These are phyloP conservation scores for Saururus chinensis DNA, from an alignment of 164 flowering plant species.

Conservation along the genomic window DNA sequence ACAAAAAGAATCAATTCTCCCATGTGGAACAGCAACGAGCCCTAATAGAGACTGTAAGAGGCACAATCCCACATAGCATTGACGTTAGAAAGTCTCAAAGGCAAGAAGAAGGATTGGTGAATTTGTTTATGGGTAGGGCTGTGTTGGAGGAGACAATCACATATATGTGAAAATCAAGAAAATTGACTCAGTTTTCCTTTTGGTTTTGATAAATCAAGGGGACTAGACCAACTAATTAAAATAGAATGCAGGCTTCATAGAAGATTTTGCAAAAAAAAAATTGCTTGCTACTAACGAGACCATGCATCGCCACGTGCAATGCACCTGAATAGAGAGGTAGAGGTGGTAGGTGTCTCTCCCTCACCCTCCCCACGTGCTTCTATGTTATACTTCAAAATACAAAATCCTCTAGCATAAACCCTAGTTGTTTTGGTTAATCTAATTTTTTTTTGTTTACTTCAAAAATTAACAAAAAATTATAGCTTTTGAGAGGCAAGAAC, in stretches of 20 bases:
- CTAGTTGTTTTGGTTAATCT: constrained; percentile 4
- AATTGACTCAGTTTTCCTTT: constrained; percentile 66
- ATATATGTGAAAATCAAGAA: constrained; percentile 67
- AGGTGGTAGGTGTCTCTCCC: too few species aligned
- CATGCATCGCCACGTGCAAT: too few species aligned
- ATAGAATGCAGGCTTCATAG: constrained; percentile 11
- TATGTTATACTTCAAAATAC: constrained; percentile 9
- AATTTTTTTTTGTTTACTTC: background rate
- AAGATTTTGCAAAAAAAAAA: constrained; percentile 21
- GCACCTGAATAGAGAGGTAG: constrained; percentile 12
- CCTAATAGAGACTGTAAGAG: too few species aligned
- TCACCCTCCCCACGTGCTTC: constrained; percentile 1
- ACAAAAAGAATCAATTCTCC: too few species aligned
- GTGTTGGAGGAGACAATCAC: constrained; percentile 33
- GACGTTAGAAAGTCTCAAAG: background rate
- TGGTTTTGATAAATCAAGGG: constrained; percentile 12
- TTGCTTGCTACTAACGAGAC: constrained; percentile 20
- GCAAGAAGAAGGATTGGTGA: constrained; percentile 3
- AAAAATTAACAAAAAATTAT: constrained; percentile 11
- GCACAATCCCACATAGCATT: too few species aligned
- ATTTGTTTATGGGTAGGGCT: constrained; percentile 18
- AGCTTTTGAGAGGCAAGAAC: too few species aligned
- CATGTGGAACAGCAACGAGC: too few species aligned
- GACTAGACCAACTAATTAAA: constrained; percentile 15
- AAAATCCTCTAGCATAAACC: too few species aligned